Evolutionary conservation across 2,329 filamentous ascomycete genomes (phyloP).

Genomic region (Thelonectria rubi): DNA sequence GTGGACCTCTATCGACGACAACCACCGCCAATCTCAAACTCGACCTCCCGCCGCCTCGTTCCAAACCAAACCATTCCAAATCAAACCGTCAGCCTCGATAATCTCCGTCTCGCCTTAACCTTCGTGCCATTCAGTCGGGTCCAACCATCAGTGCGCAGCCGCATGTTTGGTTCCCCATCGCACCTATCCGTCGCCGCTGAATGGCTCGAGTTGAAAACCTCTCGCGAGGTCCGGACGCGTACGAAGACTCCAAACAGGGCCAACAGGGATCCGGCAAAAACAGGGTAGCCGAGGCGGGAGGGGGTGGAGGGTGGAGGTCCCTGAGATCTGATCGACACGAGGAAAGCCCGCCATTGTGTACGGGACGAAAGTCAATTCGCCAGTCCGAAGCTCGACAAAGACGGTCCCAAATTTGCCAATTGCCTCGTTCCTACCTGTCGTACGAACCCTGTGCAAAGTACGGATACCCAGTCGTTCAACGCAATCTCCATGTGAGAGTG

Average conservation of each 20-base stretch:
- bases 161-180: background rate
- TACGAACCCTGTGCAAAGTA: too few species aligned
- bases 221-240: background rate
- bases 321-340: conserved; percentile 45
- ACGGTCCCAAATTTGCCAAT: conserved; percentile 5
- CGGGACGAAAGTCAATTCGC: conserved; percentile 39
- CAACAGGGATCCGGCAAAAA: conserved; percentile 34
- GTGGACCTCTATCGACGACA: background rate
- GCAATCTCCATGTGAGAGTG: conserved; percentile 25
- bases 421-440: background rate
- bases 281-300: conserved; percentile 38
- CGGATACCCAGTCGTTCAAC: background rate
- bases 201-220: conserved; percentile 26
- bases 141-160: conserved; percentile 1
- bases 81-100: conserved; percentile 8
- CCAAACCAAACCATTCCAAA: background rate
- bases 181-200: conserved; percentile 36
- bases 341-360: conserved; percentile 31
- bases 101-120: conserved; percentile 1
- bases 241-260: conserved; percentile 29
- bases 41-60: background rate
- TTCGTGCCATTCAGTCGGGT: conserved; percentile 24
- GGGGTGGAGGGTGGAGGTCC: conserved; percentile 40
- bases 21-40: background rate
- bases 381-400: conserved; percentile 17